Conservation (phyloP, 768 basidiomycete species). For the Plicaturopsis crispa region DNA sequence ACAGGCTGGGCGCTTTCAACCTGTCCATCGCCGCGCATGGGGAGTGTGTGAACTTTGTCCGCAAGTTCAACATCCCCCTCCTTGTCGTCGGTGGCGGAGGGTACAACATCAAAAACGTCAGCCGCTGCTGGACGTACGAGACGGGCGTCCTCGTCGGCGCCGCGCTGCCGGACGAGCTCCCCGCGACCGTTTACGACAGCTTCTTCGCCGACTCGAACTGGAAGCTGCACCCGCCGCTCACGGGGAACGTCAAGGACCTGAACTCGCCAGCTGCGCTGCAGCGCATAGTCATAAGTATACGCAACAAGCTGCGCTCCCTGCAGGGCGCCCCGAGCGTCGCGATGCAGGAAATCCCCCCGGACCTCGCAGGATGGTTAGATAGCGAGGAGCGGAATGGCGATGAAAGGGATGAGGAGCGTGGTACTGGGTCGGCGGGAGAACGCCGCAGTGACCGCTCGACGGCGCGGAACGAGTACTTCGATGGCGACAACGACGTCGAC, state of each 20-base stretch:
- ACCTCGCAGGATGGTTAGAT: constrained; percentile 69
- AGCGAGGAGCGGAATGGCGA: constrained; percentile 64
- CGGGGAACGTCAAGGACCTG: constrained; percentile 87
- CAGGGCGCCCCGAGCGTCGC: constrained; percentile 95
- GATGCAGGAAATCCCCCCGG: constrained; percentile 95
- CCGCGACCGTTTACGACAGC: constrained; percentile 81
- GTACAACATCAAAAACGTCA: constrained; percentile 95
- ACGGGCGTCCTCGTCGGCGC: constrained; percentile 88
- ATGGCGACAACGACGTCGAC: constrained; percentile 66
- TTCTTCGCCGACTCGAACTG: constrained; percentile 91
- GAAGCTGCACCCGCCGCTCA: constrained; percentile 89
- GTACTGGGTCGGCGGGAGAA: constrained; percentile 45
- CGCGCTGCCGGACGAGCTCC: constrained; percentile 79
- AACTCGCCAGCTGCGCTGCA: constrained; percentile 81
- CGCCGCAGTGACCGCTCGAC: constrained; percentile 42
- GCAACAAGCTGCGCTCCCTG: constrained; percentile 84
- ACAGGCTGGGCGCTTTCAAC: constrained; percentile 95
- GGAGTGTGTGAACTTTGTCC: constrained; percentile 96
- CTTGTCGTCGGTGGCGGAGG: constrained; percentile 93
- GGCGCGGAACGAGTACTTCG: constrained; percentile 65
- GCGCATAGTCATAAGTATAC: constrained; percentile 77
- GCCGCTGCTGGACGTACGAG: constrained; percentile 99
- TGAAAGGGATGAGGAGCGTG: constrained; percentile 65
- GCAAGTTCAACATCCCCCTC: constrained; percentile 85
- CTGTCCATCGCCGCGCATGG: constrained; percentile 96